Evolutionary conservation across 2,329 filamentous ascomycete species (phyloP), one percentile per base, ranked within the genome.

Genomic region (Lasiodiplodia sp.): DNA sequence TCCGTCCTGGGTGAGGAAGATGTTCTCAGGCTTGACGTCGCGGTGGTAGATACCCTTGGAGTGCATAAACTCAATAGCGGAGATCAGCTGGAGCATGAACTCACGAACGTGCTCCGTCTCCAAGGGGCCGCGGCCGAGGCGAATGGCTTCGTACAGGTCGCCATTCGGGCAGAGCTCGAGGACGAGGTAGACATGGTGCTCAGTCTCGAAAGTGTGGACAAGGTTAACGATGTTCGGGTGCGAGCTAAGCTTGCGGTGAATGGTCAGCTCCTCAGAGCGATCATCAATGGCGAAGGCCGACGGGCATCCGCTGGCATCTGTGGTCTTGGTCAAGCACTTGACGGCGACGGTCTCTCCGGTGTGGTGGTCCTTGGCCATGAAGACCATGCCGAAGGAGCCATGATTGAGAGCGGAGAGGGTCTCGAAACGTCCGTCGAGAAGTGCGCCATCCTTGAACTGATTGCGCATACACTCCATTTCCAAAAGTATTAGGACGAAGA

Each of bases 1-100:
- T 66, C 95, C 95, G 73, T 91, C 88, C 70, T 94, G 88, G 69
- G 90, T 92, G 71, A 99, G 86, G 80, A 99, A 98, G 80, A 99
- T 97, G 85, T 99, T 99, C 86, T 99, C 96, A 0, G 96, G 96
- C 84, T 99, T 99, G 88, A 99, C 97, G 81, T 99, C 96, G 70
- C 96, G 92, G 78, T 99, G 96, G 80, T 94, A 97, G 77, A 98
- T 88, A 72, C 93, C 94, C 80, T 94, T 94, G 71, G 88, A 87
- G 80, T 99, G 96, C 82, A 97, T 93, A 81, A 93, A 94, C 71
- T 92, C 90, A 62, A 99, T 92, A 63, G 95, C 93, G 78, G 92
- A 91, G 66, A 99, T 88, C 40, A 99, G 88, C 82, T 99, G 90
- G 69, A 97, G 85, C 96, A 99, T 98, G 84, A 98, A 97, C 72